Conservation (phyloP, 1,284 basidiomycete genomes). For the Marasmius tenuissimus region DNA sequence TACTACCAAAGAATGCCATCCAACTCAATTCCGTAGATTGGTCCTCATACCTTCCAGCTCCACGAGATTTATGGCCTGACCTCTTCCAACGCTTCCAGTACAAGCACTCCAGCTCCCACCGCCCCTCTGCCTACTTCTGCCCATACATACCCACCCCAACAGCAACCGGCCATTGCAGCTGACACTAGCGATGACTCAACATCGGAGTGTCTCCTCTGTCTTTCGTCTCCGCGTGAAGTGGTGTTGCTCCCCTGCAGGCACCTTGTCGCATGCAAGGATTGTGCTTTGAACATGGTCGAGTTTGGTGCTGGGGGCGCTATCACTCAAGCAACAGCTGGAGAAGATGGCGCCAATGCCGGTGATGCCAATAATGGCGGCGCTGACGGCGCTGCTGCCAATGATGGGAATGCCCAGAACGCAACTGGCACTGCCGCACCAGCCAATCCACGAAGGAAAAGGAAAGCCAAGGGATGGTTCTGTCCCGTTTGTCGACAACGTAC, state of each 20-base stretch:
- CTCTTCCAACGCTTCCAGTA: constrained; percentile 42
- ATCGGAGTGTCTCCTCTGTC: constrained; percentile 86
- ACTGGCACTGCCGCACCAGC: constrained; percentile 24
- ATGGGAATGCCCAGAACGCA: not conserved
- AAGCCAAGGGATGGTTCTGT: constrained; percentile 94
- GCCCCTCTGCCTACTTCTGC: constrained; percentile 35
- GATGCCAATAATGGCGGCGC: constrained; percentile 17
- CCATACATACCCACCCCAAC: constrained; percentile 56
- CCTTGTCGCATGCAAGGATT: constrained; percentile 89
- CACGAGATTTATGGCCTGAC: constrained; percentile 91
- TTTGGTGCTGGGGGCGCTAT: constrained; percentile 89
- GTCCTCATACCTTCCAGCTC: constrained; percentile 85
- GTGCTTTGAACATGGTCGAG: constrained; percentile 92
- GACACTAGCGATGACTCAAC: constrained; percentile 62
- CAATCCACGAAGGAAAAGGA: constrained; percentile 72
- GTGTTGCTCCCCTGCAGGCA: constrained; percentile 88
- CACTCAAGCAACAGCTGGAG: constrained; percentile 43
- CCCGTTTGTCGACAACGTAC: constrained; percentile 88
- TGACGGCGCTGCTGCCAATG: constrained; percentile 17
- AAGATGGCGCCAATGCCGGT: constrained; percentile 30
- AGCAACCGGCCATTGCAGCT: constrained; percentile 18
- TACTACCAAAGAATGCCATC: constrained; percentile 2
- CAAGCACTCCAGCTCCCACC: constrained; percentile 39
- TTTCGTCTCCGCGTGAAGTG: constrained; percentile 84
- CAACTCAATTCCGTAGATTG: constrained; percentile 54